Percentiles rank a stretch among this genome's conserved stretches.
Conservation (phyloP, 257 asterid genomes). For the Lithospermum erythrorhizon region DNA sequence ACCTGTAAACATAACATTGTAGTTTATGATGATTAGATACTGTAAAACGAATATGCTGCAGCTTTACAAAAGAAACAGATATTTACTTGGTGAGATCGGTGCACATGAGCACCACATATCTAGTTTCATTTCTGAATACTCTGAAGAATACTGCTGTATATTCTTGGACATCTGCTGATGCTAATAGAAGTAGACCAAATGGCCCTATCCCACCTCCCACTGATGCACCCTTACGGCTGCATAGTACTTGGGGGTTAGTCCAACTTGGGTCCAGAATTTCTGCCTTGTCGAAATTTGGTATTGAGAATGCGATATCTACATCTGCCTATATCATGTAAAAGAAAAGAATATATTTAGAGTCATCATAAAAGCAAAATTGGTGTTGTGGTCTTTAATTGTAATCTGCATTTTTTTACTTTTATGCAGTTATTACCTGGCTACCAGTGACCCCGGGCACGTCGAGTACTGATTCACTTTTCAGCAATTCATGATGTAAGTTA, state of each 20-base stretch:
- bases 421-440: not conserved
- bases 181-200: constrained; percentile 25
- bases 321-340: constrained; percentile 22
- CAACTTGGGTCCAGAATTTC: constrained; percentile 20
- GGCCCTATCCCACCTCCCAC: constrained; percentile 18
- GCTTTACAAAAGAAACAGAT: not conserved
- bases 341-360: not conserved
- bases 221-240: constrained; percentile 26
- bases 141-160: constrained; percentile 30
- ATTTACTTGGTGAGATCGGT: constrained; percentile 30
- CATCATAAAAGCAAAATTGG: not conserved
- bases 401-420: too few relatives aligned
- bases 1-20: constrained; percentile 1
- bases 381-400: not conserved
- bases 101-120: constrained; percentile 30
- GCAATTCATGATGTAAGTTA: not conserved
- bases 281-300: constrained; percentile 11
- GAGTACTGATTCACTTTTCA: constrained; percentile 15
- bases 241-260: constrained; percentile 22
- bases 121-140: constrained; percentile 18
- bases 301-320: constrained; percentile 14
- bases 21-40: not conserved
- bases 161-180: constrained; percentile 21
- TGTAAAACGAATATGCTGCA: not conserved
- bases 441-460: not conserved